phyloP scores from a whole-genome alignment of 1,139 yeast genomes.

The Debaryomyces udenii region DNA sequence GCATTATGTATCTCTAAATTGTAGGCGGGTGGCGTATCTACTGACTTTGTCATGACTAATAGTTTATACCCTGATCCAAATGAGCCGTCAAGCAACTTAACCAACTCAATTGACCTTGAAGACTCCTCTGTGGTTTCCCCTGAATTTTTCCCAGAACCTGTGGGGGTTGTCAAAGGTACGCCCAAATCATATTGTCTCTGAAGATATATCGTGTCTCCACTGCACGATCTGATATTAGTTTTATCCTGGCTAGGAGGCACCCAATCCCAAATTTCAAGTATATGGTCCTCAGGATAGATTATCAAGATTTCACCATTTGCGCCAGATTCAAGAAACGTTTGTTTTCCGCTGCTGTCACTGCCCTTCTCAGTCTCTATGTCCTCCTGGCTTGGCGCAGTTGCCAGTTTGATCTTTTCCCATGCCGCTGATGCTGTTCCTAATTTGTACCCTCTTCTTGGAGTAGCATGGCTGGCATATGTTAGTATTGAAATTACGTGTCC shows the following conservation, averaged over 20 bases:
- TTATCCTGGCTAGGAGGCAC: constrained; percentile 24
- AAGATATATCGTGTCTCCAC: constrained; percentile 40
- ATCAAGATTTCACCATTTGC: constrained; percentile 49
- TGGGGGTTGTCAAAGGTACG: not conserved
- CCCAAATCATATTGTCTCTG: constrained; percentile 19
- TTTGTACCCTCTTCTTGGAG: constrained; percentile 36
- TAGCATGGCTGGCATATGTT: constrained; percentile 19
- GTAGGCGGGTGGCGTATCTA: constrained; percentile 1
- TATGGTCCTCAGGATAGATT: constrained; percentile 26
- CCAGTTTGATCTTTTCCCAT: constrained; percentile 48
- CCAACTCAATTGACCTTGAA: constrained; percentile 1
- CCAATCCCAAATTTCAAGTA: constrained; percentile 59
- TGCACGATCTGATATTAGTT: constrained; percentile 16
- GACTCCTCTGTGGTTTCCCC: not conserved
- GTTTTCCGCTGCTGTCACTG: constrained; percentile 1
- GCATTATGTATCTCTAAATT: constrained; percentile 5
- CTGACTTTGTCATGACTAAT: constrained; percentile 1
- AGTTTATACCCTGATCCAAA: constrained; percentile 4
- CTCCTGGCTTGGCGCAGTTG: constrained; percentile 20
- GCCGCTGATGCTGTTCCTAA: constrained; percentile 48
- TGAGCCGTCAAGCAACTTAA: constrained; percentile 1
- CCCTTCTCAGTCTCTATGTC: constrained; percentile 5
- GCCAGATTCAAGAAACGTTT: constrained; percentile 38
- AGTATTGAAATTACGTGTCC: not conserved
- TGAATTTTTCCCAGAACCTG: not conserved